A percentile compares a stretch with the other conserved stretches of the same genome.
These are phyloP conservation scores for Artemisia annua DNA, from an alignment of 129 eudicot species.

Conservation along the genomic window DNA sequence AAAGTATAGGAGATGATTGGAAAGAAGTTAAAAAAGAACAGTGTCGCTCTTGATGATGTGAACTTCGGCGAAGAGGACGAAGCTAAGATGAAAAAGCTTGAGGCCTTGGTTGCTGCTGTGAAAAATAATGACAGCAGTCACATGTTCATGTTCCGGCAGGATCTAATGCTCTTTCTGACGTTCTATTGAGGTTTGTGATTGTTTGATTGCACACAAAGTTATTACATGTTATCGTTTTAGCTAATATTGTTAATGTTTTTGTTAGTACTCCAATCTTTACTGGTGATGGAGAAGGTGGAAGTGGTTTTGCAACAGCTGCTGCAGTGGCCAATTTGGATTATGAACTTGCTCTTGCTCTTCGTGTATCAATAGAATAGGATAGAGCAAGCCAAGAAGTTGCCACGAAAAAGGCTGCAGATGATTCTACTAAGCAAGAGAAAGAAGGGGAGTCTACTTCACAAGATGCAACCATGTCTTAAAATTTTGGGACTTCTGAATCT, in stretches of 20 bases:
- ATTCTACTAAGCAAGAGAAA: constrained; percentile 44
- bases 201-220: neutral
- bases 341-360: constrained; percentile 96
- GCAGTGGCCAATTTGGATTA: constrained; percentile 93
- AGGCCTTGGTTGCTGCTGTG: constrained; percentile 88
- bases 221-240: neutral
- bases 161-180: constrained; percentile 81
- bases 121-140: constrained; percentile 33
- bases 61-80: constrained; percentile 94
- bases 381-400: constrained; percentile 98
- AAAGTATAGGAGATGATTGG: constrained; percentile 40
- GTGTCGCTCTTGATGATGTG: constrained; percentile 95
- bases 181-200: constrained; percentile 66
- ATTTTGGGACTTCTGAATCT: too few species aligned
- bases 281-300: too few species aligned
- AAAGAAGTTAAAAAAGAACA: constrained; percentile 70
- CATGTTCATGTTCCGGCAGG: constrained; percentile 90
- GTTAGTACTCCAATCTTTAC: constrained; percentile 36
- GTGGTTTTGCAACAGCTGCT: constrained; percentile 34
- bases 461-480: too few species aligned
- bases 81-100: constrained; percentile 79
- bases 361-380: constrained; percentile 97
- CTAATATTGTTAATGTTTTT: constrained; percentile 49
- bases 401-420: constrained; percentile 94
- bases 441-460: constrained; percentile 37